Evolutionary conservation across 345 rosid species (phyloP).

Genomic region (Trapa bicornis): DNA sequence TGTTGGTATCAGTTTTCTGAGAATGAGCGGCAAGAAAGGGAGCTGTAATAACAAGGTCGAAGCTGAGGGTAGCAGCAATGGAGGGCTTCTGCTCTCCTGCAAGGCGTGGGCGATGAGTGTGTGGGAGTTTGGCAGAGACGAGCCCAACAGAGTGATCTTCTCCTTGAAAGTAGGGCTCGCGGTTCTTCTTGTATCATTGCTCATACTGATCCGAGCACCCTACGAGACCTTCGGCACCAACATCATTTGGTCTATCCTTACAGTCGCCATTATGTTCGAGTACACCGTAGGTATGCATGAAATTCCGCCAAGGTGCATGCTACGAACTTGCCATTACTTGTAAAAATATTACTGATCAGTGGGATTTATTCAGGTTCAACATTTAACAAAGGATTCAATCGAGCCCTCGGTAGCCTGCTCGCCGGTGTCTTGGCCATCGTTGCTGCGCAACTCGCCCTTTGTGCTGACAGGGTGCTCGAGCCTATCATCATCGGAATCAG

Average conservation of each 20-base stretch:
- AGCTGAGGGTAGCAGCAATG: constrained; percentile 4
- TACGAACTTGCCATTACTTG: too few relatives aligned
- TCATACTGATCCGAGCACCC: constrained; percentile 42
- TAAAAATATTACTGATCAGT: too few relatives aligned
- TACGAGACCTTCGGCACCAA: constrained; percentile 46
- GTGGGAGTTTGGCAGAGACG: constrained; percentile 48
- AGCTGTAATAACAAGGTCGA: constrained; percentile 21
- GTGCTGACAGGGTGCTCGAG: constrained; percentile 30
- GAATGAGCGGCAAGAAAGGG: constrained; percentile 56
- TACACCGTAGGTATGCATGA: constrained; percentile 43
- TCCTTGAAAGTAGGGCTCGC: constrained; percentile 58
- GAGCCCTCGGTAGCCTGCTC: constrained; percentile 52
- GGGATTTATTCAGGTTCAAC: constrained; percentile 35
- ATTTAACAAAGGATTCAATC: constrained; percentile 60
- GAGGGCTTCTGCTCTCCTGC: constrained; percentile 11
- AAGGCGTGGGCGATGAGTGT: constrained; percentile 28
- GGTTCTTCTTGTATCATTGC: constrained; percentile 51
- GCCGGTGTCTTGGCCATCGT: constrained; percentile 44
- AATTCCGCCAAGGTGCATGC: too few relatives aligned
- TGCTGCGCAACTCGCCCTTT: constrained; percentile 33
- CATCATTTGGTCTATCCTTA: constrained; percentile 64
- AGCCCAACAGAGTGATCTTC: constrained; percentile 36
- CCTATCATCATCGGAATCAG: constrained; percentile 47
- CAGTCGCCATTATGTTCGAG: constrained; percentile 64
- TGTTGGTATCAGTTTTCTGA: neutral